Percentiles rank a stretch among this genome's conserved stretches.
These are phyloP conservation scores for Grosmannia penicillata DNA, from an alignment of 2,329 filamentous ascomycete genomes.

Conservation along the genomic window DNA sequence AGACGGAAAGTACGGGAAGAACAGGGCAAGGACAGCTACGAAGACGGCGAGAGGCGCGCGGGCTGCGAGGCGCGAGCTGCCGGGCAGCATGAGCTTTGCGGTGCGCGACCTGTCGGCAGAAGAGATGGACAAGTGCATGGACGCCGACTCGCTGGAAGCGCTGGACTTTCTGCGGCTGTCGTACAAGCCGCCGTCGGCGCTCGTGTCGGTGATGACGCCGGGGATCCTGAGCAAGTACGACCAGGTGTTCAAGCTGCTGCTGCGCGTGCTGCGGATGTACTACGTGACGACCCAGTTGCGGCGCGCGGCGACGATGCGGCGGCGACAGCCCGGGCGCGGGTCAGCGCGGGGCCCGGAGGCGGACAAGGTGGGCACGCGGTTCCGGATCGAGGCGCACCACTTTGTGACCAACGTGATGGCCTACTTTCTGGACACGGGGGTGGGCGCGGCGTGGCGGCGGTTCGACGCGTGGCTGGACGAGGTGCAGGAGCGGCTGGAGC, in stretches of 20 bases:
- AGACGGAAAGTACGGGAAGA: slow-evolving; percentile 9
- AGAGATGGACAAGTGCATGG: slow-evolving; percentile 71
- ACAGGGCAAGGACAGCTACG: not conserved
- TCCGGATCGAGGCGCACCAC: slow-evolving; percentile 64
- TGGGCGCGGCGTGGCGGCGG: slow-evolving; percentile 55
- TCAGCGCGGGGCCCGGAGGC: slow-evolving; percentile 6
- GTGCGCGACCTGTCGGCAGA: slow-evolving; percentile 66
- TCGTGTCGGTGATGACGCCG: slow-evolving; percentile 60
- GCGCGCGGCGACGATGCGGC: too few relatives aligned
- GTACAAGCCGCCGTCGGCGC: slow-evolving; percentile 60
- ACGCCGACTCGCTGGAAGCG: slow-evolving; percentile 70
- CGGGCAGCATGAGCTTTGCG: slow-evolving; percentile 64
- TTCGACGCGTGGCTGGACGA: slow-evolving; percentile 53
- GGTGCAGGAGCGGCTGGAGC: slow-evolving; percentile 42
- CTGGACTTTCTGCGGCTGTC: slow-evolving; percentile 85
- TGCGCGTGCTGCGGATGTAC: slow-evolving; percentile 65
- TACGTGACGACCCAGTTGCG: slow-evolving; percentile 57
- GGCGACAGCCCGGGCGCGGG: too few relatives aligned
- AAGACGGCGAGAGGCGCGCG: too few relatives aligned
- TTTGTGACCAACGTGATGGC: slow-evolving; percentile 59
- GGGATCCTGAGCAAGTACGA: slow-evolving; percentile 67
- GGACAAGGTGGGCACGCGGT: slow-evolving; percentile 29
- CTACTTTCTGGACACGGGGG: slow-evolving; percentile 69
- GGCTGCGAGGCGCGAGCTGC: slow-evolving; percentile 30
- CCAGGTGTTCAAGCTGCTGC: slow-evolving; percentile 62